Evolutionary conservation across 768 basidiomycete genomes (phyloP), one percentile per base, ranked within the genome.

Genomic region (Leucosporidium creatinivorum): DNA sequence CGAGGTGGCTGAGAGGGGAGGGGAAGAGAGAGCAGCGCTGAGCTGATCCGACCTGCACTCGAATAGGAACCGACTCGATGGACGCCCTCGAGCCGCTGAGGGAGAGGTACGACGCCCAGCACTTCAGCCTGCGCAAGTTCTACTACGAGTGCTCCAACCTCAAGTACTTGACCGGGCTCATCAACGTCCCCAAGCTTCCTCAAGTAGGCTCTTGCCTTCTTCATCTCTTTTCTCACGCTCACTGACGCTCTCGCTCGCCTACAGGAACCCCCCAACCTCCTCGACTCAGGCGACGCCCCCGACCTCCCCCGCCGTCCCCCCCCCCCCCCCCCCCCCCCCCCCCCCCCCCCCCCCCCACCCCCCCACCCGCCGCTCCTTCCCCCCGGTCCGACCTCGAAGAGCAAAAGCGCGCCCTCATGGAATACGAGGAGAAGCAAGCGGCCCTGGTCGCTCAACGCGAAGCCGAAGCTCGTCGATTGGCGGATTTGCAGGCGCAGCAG

Each of bases 91-190:
- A 93, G 75, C 93, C 93, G 2, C 81, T 99, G 25, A 84, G 87
- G 55, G 84, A 89, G 76, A 86, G 96, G 39, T 99, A 88, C 79
- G 86, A 85, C 67, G 84, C 89, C 28, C 96, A 98, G 75, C 96
- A 99, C 76, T 87, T 93, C 76, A 88, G 85, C 70, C 83, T 99
- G 15, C 87, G 96, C 69, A 92, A 94, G 78, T 99, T 96, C 80
- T 98, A 98, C 81, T 98, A 98, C 77, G 96, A 99, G 77, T 99
- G 96, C 77, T 96, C 93, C 15, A 98, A 98, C 80, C 84, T 99
- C 73, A 97, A 96, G 78, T 99, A 96, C 79, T 80, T 99, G 61
- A 99, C 96, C 15, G 91, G 93, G 55, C 83, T 99, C 39, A 96
- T 98, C 76, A 99, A 98, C 78, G 93, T 99, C 3, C 96, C 96